These are phyloP conservation scores for Candida nanaspora DNA, from an alignment of 805 yeast species.

Conservation along the genomic window DNA sequence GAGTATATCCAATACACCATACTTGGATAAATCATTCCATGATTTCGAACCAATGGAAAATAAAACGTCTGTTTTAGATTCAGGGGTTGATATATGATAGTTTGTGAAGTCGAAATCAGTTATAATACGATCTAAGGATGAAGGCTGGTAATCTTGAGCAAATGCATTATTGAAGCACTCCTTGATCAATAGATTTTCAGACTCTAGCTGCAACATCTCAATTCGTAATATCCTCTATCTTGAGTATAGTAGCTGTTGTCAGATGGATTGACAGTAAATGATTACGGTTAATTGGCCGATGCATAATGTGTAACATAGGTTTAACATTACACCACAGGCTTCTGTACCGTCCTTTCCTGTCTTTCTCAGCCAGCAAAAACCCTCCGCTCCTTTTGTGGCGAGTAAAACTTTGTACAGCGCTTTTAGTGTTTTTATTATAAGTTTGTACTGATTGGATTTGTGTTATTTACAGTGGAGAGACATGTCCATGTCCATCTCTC, in stretches of 20 bases:
- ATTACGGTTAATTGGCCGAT: too few species aligned
- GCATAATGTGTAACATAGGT: too few species aligned
- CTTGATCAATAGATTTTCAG: constrained; percentile 74
- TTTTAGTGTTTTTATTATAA: too few species aligned
- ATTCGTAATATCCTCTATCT: neutral
- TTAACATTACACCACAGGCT: too few species aligned
- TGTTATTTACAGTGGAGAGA: too few species aligned
- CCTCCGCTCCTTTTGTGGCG: too few species aligned
- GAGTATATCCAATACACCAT: constrained; percentile 55
- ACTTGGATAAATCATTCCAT: constrained; percentile 62
- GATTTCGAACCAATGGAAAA: constrained; percentile 71
- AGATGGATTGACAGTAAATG: neutral
- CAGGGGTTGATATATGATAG: constrained; percentile 88
- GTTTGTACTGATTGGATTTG: too few species aligned
- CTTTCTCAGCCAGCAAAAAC: too few species aligned
- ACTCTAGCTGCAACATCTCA: constrained; percentile 76
- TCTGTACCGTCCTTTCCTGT: too few species aligned
- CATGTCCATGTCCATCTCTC: too few species aligned
- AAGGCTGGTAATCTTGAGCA: constrained; percentile 36
- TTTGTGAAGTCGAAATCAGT: constrained; percentile 96
- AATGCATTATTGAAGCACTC: constrained; percentile 73
- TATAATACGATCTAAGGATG: constrained; percentile 73
- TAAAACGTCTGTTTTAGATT: constrained; percentile 54
- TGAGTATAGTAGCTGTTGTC: neutral
- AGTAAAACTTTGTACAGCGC: too few species aligned